Conservation (phyloP, 75 land plant species). For the Sequoia sempervirens region DNA sequence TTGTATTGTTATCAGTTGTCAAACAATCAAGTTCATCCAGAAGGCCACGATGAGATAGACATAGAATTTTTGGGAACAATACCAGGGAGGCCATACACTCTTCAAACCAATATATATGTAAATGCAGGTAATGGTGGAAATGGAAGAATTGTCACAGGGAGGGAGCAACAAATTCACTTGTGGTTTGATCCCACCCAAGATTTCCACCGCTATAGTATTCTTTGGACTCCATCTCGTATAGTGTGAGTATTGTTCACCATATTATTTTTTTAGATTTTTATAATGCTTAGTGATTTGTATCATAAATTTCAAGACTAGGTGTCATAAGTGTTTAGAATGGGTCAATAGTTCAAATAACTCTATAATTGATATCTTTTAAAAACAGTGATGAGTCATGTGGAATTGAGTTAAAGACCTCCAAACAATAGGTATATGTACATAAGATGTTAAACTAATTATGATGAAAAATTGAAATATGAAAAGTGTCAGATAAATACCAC, state of each 20-base stretch:
- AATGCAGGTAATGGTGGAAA: constrained; percentile 8
- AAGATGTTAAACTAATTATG: no score
- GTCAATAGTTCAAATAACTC: no score
- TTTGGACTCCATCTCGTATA: constrained; percentile 56
- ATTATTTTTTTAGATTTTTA: background rate
- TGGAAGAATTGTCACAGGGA: constrained; percentile 26
- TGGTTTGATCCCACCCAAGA: constrained; percentile 69
- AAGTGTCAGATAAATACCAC: no score
- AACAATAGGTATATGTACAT: no score
- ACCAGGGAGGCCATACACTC: constrained; percentile 37
- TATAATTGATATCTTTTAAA: no score
- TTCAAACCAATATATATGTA: constrained; percentile 62
- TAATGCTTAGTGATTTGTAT: background rate
- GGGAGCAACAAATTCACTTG: constrained; percentile 48
- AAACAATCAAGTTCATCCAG: constrained; percentile 18
- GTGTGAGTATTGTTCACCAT: constrained; percentile 31
- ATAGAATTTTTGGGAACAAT: constrained; percentile 61
- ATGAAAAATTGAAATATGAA: no score
- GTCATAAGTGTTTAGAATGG: no score
- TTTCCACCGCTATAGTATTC: constrained; percentile 59
- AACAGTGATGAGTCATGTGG: no score
- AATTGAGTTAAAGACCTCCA: no score
- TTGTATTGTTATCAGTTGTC: constrained; percentile 14
- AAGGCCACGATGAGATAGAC: constrained; percentile 67
- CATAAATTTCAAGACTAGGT: no score